These are phyloP conservation scores for Chrysopogon serrulatus DNA, from an alignment of 176 grass and related monocot species.

Conservation along the genomic window DNA sequence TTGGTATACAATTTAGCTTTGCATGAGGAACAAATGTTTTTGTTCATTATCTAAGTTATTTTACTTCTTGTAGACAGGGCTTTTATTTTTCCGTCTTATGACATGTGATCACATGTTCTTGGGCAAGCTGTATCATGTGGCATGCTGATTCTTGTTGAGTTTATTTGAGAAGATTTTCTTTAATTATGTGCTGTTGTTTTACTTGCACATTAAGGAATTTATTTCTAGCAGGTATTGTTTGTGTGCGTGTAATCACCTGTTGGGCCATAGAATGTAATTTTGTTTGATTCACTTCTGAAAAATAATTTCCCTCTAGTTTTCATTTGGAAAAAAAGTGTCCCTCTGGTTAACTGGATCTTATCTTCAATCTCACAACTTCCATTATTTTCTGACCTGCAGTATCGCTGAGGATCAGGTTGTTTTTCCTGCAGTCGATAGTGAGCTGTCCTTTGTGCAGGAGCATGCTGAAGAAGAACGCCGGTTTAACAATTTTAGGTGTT, in stretches of 20 bases:
- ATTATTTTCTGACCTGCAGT: conserved; percentile 45
- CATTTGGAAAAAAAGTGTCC: conserved; percentile 7
- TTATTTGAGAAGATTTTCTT: conserved; percentile 9
- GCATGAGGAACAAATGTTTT: background rate
- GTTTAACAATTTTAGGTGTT: conserved; percentile 80
- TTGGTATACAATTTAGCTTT: background rate
- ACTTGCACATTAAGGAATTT: conserved; percentile 15
- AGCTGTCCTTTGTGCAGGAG: conserved; percentile 66
- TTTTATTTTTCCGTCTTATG: background rate
- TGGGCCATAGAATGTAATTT: conserved; percentile 14
- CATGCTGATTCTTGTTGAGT: conserved; percentile 1
- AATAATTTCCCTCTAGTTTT: background rate
- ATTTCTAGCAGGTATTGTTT: background rate
- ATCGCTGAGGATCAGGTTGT: conserved; percentile 94
- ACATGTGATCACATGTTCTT: background rate
- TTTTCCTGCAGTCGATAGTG: conserved; percentile 88
- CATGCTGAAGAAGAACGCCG: conserved; percentile 86
- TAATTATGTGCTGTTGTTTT: conserved; percentile 9
- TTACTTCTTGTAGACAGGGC: background rate
- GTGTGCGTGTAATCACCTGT: background rate
- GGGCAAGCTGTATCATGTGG: background rate
- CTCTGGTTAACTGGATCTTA: background rate
- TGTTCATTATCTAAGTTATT: background rate
- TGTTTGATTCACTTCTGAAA: background rate
- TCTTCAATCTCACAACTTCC: conserved; percentile 8